These are phyloP conservation scores for Hypoxylon lienhwacheense DNA, from an alignment of 495 filamentous ascomycete species.

Conservation along the genomic window DNA sequence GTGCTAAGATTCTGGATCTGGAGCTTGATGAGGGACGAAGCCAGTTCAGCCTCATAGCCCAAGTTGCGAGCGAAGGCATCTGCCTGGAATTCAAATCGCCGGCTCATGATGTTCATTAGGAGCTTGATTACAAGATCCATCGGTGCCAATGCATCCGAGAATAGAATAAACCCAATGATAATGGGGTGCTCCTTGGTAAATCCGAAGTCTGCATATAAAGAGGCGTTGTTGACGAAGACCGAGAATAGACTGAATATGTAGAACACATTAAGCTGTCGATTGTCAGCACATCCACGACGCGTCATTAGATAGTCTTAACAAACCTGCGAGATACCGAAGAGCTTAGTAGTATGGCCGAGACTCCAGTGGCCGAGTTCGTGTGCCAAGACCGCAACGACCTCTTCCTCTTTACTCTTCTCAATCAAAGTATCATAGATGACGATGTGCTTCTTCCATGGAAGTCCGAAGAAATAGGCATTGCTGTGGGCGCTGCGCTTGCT, in stretches of 20 bases:
- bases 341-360: constrained; percentile 87
- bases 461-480: constrained; percentile 97
- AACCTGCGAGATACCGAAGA: constrained; percentile 89
- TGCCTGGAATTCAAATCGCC: constrained; percentile 92
- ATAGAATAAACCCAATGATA: constrained; percentile 94
- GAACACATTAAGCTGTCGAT: constrained; percentile 70
- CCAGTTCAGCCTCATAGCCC: constrained; percentile 84
- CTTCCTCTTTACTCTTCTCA: constrained; percentile 85
- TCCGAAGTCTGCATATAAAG: constrained; percentile 86
- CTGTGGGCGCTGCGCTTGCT: constrained; percentile 96
- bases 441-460: constrained; percentile 99
- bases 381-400: constrained; percentile 91
- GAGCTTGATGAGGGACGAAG: constrained; percentile 87
- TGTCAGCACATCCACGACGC: constrained; percentile 34
- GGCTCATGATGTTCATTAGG: constrained; percentile 91
- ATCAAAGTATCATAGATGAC: constrained; percentile 98
- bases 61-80: constrained; percentile 84
- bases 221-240: constrained; percentile 93
- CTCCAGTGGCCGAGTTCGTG: constrained; percentile 98
- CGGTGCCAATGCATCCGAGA: constrained; percentile 88
- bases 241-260: constrained; percentile 96
- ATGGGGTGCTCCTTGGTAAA: constrained; percentile 85
- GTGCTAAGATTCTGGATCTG: constrained; percentile 97
- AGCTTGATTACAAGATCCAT: constrained; percentile 92
- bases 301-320: constrained; percentile 17